Percentiles rank a stretch among this genome's conserved stretches.
These are phyloP conservation scores for Trichoderma koningii DNA, from an alignment of 2,329 filamentous ascomycete species.

Conservation along the genomic window DNA sequence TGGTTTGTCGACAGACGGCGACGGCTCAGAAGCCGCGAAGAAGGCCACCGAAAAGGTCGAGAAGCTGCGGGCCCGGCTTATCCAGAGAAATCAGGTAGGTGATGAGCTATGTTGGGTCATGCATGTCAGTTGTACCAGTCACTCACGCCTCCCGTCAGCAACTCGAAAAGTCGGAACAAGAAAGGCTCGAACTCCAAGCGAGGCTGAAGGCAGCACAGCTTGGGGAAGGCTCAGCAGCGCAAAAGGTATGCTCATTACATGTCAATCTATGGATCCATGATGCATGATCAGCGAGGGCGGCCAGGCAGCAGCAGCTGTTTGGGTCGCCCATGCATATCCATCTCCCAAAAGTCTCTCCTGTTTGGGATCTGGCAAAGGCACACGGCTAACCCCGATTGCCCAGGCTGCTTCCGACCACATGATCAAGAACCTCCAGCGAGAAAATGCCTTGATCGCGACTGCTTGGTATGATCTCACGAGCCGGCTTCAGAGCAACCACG, in stretches of 20 bases:
- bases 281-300: not conserved
- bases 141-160: conserved; percentile 45
- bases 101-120: conserved; percentile 2
- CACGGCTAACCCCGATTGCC: not conserved
- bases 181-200: conserved; percentile 57
- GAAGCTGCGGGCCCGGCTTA: conserved; percentile 57
- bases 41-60: conserved; percentile 57
- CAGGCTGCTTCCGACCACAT: conserved; percentile 56
- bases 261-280: not conserved
- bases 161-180: conserved; percentile 60
- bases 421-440: conserved; percentile 71
- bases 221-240: conserved; percentile 51
- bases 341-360: not conserved
- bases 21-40: conserved; percentile 41
- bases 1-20: conserved; percentile 40
- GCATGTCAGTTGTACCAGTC: not conserved
- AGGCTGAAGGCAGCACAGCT: conserved; percentile 56
- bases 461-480: conserved; percentile 84
- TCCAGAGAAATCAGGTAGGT: conserved; percentile 62
- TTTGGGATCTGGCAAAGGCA: not conserved
- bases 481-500: conserved; percentile 79
- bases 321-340: too few relatives aligned
- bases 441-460: conserved; percentile 77
- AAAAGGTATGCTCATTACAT: conserved; percentile 51
- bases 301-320: not conserved